Evolutionary conservation across 2,329 filamentous ascomycete species (phyloP).

Genomic region (Emergomyces pasteurianus): DNA sequence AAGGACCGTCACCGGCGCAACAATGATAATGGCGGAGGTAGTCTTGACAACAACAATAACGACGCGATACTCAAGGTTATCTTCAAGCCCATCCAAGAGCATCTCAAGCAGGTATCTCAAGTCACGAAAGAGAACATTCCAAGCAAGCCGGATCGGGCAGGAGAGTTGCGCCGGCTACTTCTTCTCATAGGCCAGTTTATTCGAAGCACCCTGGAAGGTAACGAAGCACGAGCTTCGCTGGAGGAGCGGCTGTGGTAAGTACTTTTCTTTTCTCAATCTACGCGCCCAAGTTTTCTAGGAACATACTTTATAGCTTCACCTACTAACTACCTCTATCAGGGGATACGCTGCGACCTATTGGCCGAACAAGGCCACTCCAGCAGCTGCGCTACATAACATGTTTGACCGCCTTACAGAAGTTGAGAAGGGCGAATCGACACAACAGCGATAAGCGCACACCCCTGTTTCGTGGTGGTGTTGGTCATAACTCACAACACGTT

Average conservation of each 20-base stretch:
- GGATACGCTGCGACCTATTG: slow-evolving; percentile 36
- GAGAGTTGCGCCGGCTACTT: slow-evolving; percentile 32
- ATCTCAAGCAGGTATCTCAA: slow-evolving; percentile 31
- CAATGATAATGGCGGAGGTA: slow-evolving; percentile 12
- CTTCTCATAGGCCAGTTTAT: slow-evolving; percentile 37
- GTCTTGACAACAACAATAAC: slow-evolving; percentile 25
- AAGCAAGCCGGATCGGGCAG: slow-evolving; percentile 32
- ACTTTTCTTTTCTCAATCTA: neutral
- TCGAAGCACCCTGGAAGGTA: slow-evolving; percentile 25
- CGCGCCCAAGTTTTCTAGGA: neutral
- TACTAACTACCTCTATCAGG: slow-evolving; percentile 17
- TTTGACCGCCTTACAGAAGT: slow-evolving; percentile 9
- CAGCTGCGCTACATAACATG: slow-evolving; percentile 11
- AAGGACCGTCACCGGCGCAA: slow-evolving; percentile 14
- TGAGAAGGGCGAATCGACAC: slow-evolving; percentile 4
- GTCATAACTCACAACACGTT: neutral
- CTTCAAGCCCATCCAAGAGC: slow-evolving; percentile 36
- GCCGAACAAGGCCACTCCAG: slow-evolving; percentile 30
- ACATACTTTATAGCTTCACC: neutral
- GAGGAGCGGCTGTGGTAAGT: slow-evolving; percentile 36
- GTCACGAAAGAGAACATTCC: slow-evolving; percentile 36
- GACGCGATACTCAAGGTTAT: slow-evolving; percentile 28
- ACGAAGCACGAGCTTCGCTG: slow-evolving; percentile 28
- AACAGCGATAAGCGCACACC: neutral
- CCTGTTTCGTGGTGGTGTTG: neutral